These are phyloP conservation scores for Suillus fuscotomentosus DNA, from an alignment of 768 basidiomycete species.

Conservation along the genomic window DNA sequence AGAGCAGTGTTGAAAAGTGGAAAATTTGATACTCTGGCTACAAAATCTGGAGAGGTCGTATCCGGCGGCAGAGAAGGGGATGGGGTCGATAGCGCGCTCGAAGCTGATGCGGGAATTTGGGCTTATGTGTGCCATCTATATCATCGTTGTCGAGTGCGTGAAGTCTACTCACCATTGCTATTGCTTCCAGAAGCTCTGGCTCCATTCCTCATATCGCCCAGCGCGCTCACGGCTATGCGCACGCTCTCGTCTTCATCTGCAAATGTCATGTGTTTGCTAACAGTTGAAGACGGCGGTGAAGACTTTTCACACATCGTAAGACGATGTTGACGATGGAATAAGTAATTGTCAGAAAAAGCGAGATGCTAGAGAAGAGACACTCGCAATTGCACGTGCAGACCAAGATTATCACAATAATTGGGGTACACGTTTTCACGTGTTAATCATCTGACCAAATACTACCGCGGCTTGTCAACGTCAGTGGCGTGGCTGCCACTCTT, in stretches of 20 bases:
- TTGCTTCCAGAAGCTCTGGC: slow-evolving; percentile 13
- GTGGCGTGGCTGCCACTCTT: neutral
- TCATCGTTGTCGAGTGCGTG: neutral
- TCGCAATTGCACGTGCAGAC: slow-evolving; percentile 9
- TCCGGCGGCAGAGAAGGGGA: slow-evolving; percentile 15
- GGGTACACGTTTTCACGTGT: slow-evolving; percentile 25
- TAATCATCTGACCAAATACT: slow-evolving; percentile 4
- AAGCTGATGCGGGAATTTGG: slow-evolving; percentile 9
- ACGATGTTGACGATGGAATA: slow-evolving; percentile 1
- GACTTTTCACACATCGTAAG: slow-evolving; percentile 16
- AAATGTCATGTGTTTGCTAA: slow-evolving; percentile 21
- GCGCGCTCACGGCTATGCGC: slow-evolving; percentile 72
- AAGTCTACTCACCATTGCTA: slow-evolving; percentile 13
- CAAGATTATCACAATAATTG: slow-evolving; percentile 5
- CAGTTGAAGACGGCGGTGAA: slow-evolving; percentile 13
- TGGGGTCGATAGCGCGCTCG: slow-evolving; percentile 13
- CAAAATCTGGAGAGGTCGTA: slow-evolving; percentile 30
- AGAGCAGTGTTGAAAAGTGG: slow-evolving; percentile 75
- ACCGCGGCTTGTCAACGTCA: neutral
- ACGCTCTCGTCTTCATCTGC: slow-evolving; percentile 73
- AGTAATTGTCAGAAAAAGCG: slow-evolving; percentile 2
- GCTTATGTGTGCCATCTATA: neutral
- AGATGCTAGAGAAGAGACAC: neutral
- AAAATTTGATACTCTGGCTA: slow-evolving; percentile 61
- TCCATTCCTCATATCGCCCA: slow-evolving; percentile 75